A percentile compares a stretch with the other conserved stretches of the same genome.
These are phyloP conservation scores for Nakazawaea wickerhamii DNA, from an alignment of 805 yeast genomes.

Conservation along the genomic window DNA sequence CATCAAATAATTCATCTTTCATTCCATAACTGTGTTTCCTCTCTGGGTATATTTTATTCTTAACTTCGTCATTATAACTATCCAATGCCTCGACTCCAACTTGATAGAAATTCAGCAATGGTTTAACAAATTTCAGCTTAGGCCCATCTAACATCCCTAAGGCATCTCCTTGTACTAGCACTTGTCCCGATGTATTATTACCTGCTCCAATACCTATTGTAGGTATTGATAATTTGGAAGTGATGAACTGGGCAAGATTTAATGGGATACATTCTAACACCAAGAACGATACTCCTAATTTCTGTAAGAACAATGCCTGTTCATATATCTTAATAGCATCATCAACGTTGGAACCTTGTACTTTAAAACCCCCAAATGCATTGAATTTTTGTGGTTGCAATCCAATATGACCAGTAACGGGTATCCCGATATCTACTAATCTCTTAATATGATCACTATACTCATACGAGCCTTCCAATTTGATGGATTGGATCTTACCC, in stretches of 20 bases:
- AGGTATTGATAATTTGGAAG: constrained; percentile 58
- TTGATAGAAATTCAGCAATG: constrained; percentile 48
- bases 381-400: constrained; percentile 85
- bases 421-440: constrained; percentile 67
- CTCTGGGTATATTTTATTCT: constrained; percentile 51
- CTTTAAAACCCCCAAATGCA: constrained; percentile 78
- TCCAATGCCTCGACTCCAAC: constrained; percentile 46
- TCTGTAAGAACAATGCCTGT: constrained; percentile 66
- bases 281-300: constrained; percentile 70
- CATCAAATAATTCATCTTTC: constrained; percentile 52
- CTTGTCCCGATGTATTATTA: constrained; percentile 77
- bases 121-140: constrained; percentile 70
- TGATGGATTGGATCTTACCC: constrained; percentile 66
- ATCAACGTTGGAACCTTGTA: constrained; percentile 63
- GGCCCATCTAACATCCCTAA: constrained; percentile 65
- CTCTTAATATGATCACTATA: constrained; percentile 48
- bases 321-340: constrained; percentile 53
- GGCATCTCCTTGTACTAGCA: constrained; percentile 79
- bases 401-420: constrained; percentile 90
- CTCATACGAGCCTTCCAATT: constrained; percentile 76
- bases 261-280: constrained; percentile 86
- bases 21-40: constrained; percentile 61
- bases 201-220: constrained; percentile 98
- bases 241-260: constrained; percentile 58
- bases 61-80: constrained; percentile 57